Base-by-base conservation (phyloP, 306 rosid genomes). In the Cucurbita maxima region DNA sequence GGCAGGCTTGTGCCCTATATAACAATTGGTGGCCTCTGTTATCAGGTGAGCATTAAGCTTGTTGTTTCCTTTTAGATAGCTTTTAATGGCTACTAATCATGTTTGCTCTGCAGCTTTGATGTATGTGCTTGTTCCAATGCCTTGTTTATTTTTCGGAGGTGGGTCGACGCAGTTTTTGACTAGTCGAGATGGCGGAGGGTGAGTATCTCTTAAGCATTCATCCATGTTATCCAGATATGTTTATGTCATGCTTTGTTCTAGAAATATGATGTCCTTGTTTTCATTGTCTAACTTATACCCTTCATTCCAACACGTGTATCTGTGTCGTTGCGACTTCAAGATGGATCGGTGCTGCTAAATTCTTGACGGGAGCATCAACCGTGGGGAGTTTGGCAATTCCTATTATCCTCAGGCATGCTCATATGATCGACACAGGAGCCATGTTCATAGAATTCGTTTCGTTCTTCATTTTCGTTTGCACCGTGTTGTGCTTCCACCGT, bases 21-120 rank as follows among this genome's bases (percentile, higher is more conserved):
- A 88, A 79, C 85, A 94, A 94, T 78, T 94, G 99, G 99, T 94
- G 96, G 97, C 99, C 97, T 36, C 83, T 94, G 99, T 75, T 95
- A 78, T 82, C 97, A 79, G 99, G 97, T 95, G 77, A 83, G 79
- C 57, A 60, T 45, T 47, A 3, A 75, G 59, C 66, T 71, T n/a
- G 57, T 57, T 75, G 54, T 74, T 67, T 73, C 48, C 54, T 68
- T 12, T 41, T 25, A 30, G 64, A 77, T 60, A 60, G 58, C 52
- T 20, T 68, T 13, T 40, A 25, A 41, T 71, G 47, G 55, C 76
- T 70, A 69, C 67, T 78, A 75, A 72, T 81, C 30, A 44, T 13
- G 77, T 72, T 81, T 82, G 60, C 78, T 73, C 54, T 50, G 86
- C 94, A 91, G 99, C 99, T 79, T 92, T 95, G 81, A 91, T 95